phyloP scores from a whole-genome alignment of 306 rosid species.

The Trifolium pratense region DNA sequence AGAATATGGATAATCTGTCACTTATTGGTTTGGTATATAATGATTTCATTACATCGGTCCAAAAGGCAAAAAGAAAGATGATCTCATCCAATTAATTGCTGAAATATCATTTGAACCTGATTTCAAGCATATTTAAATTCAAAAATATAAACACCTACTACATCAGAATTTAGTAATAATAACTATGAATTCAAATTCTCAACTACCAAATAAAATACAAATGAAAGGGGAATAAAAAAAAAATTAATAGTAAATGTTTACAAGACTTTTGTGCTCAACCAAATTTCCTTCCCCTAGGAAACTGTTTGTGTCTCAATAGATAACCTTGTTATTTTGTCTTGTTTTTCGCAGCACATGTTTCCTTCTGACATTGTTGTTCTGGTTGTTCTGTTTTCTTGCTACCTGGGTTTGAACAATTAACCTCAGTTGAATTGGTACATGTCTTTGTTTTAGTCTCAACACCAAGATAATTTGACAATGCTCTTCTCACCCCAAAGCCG shows the following conservation, averaged over 20 bases:
- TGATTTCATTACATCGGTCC: neutral
- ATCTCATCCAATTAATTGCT: neutral
- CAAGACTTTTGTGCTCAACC: constrained; percentile 14
- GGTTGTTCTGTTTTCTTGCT: constrained; percentile 33
- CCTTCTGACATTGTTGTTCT: constrained; percentile 37
- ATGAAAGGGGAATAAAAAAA: constrained; percentile 4
- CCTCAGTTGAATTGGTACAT: constrained; percentile 61
- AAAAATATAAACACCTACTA: constrained; percentile 36
- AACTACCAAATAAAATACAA: constrained; percentile 37
- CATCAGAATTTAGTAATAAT: constrained; percentile 20
- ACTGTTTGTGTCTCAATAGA: neutral
- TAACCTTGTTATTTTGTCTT: constrained; percentile 33
- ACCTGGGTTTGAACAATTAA: constrained; percentile 38
- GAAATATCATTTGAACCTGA: constrained; percentile 18
- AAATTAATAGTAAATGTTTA: constrained; percentile 4
- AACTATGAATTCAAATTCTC: constrained; percentile 36
- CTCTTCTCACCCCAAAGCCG: constrained; percentile 85
- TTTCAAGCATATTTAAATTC: constrained; percentile 35
- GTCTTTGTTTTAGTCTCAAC: constrained; percentile 72
- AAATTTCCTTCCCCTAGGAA: neutral
- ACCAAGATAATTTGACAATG: constrained; percentile 89
- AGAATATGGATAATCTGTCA: neutral
- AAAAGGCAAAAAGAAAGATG: neutral
- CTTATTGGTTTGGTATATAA: neutral
- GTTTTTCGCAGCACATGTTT: constrained; percentile 30